These are phyloP conservation scores for Delonix regia DNA, from an alignment of 306 rosid species.

Conservation along the genomic window DNA sequence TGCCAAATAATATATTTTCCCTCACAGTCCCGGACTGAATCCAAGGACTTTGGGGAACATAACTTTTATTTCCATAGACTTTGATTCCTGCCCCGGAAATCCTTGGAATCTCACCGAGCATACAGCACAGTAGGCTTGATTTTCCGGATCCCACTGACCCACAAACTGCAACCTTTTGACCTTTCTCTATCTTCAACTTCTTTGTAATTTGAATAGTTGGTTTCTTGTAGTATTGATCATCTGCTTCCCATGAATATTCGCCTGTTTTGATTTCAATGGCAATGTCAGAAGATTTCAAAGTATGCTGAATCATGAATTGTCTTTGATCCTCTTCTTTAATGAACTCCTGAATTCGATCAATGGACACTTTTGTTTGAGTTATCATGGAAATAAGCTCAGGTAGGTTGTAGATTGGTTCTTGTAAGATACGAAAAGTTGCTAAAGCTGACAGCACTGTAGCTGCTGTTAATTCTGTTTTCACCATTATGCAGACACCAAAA, in stretches of 20 bases:
- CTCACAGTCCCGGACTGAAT: slow-evolving; percentile 88
- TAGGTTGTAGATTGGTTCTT: slow-evolving; percentile 90
- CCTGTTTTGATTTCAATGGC: slow-evolving; percentile 66
- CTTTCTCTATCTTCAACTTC: slow-evolving; percentile 58
- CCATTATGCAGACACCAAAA: slow-evolving; percentile 73
- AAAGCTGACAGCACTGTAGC: slow-evolving; percentile 85
- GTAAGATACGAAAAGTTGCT: slow-evolving; percentile 85
- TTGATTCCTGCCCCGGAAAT: slow-evolving; percentile 63
- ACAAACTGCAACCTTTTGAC: slow-evolving; percentile 86
- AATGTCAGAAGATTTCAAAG: slow-evolving; percentile 41
- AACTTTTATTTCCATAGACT: slow-evolving; percentile 68
- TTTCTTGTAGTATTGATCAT: slow-evolving; percentile 49
- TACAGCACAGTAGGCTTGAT: slow-evolving; percentile 76
- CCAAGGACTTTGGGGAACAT: slow-evolving; percentile 96
- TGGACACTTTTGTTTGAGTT: slow-evolving; percentile 84
- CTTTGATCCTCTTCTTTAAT: slow-evolving; percentile 64
- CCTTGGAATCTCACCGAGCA: slow-evolving; percentile 81
- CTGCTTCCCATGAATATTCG: slow-evolving; percentile 76
- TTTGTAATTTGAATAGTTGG: slow-evolving; percentile 59
- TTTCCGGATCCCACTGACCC: slow-evolving; percentile 93
- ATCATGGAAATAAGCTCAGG: slow-evolving; percentile 97
- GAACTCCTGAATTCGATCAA: slow-evolving; percentile 71
- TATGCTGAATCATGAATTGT: slow-evolving; percentile 41
- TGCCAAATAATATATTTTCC: slow-evolving; percentile 85
- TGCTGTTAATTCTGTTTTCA: slow-evolving; percentile 68